phyloP scores from a whole-genome alignment of 2,329 filamentous ascomycete genomes.

The Fusarium chuoi region DNA sequence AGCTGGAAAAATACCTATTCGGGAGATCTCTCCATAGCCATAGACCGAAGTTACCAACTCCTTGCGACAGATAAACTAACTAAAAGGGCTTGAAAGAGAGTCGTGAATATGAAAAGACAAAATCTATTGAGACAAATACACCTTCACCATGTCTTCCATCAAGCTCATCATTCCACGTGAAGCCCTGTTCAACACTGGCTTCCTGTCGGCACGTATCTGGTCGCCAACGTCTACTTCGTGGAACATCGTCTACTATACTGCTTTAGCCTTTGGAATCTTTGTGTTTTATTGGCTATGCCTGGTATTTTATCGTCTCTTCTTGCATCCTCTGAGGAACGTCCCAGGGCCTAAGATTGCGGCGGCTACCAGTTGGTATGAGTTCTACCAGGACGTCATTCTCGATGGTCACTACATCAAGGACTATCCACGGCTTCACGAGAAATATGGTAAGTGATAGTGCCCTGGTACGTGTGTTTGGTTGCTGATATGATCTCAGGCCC shows the following conservation, averaged over 20 bases:
- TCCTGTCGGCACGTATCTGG: neutral
- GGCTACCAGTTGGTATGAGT: neutral
- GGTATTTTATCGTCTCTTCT: neutral
- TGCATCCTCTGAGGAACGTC: neutral
- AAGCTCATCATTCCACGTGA: neutral
- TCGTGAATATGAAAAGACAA: neutral
- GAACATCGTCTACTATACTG: neutral
- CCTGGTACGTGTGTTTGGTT: neutral
- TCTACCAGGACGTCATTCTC: neutral
- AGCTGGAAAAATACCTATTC: neutral
- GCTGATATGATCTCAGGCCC: neutral
- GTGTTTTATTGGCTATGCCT: neutral
- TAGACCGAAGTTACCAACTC: neutral
- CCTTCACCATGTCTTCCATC: neutral
- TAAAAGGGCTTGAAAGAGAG: neutral
- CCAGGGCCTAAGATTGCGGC: neutral
- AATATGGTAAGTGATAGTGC: neutral
- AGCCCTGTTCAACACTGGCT: neutral
- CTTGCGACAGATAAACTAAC: neutral
- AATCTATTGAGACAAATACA: neutral
- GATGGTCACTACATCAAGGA: neutral
- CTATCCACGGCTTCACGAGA: neutral
- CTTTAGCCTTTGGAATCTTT: neutral
- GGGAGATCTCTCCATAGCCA: neutral
- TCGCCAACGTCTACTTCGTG: neutral